phyloP scores from a whole-genome alignment of 768 basidiomycete genomes.

The Russula emetica region DNA sequence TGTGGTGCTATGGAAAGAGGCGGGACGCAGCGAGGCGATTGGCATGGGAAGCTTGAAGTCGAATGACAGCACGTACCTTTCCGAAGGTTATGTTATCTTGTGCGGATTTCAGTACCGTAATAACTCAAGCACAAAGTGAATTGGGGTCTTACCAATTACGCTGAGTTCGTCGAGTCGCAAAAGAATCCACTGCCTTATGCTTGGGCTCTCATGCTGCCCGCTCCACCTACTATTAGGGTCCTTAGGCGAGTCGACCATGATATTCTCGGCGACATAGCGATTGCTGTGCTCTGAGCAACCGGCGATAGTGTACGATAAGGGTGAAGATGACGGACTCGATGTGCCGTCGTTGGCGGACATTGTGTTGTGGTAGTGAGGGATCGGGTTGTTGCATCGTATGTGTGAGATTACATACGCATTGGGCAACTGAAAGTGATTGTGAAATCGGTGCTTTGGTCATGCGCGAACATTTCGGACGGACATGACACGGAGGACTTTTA shows the following conservation, averaged over 20 bases:
- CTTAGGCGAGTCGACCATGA: constrained; percentile 55
- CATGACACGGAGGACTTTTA: constrained; percentile 11
- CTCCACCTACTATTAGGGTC: constrained; percentile 76
- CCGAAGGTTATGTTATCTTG: constrained; percentile 74
- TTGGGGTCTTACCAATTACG: constrained; percentile 57
- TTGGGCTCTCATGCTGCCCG: constrained; percentile 53
- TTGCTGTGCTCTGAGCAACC: constrained; percentile 69
- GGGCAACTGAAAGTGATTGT: background rate
- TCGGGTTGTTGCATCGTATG: background rate
- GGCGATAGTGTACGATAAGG: constrained; percentile 37
- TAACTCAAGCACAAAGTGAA: background rate
- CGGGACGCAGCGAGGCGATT: constrained; percentile 2
- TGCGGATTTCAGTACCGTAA: background rate
- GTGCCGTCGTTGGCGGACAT: background rate
- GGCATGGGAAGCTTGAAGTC: constrained; percentile 10
- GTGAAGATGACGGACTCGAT: constrained; percentile 9
- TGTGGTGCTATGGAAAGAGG: constrained; percentile 33
- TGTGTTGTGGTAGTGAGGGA: background rate
- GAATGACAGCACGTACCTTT: constrained; percentile 48
- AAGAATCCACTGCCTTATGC: constrained; percentile 65
- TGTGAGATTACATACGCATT: background rate
- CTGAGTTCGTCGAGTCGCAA: constrained; percentile 55
- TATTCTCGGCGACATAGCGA: constrained; percentile 63
- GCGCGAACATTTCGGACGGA: background rate
- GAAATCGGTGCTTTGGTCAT: background rate